A percentile compares a stretch with the other conserved stretches of the same genome.
phyloP scores from a whole-genome alignment of 345 rosid genomes.

The rapeseed (Brassica napus) region DNA sequence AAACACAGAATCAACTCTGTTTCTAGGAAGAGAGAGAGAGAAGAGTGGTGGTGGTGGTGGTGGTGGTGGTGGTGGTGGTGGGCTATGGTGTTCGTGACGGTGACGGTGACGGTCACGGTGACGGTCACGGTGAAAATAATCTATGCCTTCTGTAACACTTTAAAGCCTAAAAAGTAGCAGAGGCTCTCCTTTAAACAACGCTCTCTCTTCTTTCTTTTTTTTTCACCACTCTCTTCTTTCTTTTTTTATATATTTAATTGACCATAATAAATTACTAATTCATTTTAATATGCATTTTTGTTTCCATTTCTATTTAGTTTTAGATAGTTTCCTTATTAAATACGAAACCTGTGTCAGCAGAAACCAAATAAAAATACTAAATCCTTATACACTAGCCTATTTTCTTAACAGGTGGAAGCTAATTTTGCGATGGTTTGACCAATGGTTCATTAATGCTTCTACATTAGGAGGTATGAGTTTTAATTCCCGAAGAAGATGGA shows the following conservation, averaged over 20 bases:
- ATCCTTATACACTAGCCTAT: background rate
- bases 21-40: slow-evolving; percentile 4
- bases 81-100: slow-evolving; percentile 13
- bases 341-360: background rate
- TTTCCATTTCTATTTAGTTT: background rate
- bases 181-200: slow-evolving; percentile 43
- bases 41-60: slow-evolving; percentile 37
- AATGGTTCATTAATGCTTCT: too few relatives aligned
- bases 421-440: too few relatives aligned
- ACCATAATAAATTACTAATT: slow-evolving; percentile 2
- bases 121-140: slow-evolving; percentile 20
- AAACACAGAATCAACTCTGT: slow-evolving; percentile 26
- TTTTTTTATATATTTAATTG: background rate
- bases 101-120: background rate
- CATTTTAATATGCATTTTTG: background rate
- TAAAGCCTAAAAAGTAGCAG: slow-evolving; percentile 39
- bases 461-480: too few relatives aligned
- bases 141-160: slow-evolving; percentile 42
- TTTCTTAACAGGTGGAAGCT: background rate
- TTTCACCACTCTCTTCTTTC: slow-evolving; percentile 3
- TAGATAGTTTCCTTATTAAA: background rate
- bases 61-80: slow-evolving; percentile 22
- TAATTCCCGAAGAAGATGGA: too few relatives aligned
- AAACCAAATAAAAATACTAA: slow-evolving; percentile 9
- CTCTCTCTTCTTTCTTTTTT: background rate